Percentiles rank a stretch among this genome's conserved stretches.
Conservation (phyloP, 2,329 filamentous ascomycete species). For the Fusarium tricinctum region DNA sequence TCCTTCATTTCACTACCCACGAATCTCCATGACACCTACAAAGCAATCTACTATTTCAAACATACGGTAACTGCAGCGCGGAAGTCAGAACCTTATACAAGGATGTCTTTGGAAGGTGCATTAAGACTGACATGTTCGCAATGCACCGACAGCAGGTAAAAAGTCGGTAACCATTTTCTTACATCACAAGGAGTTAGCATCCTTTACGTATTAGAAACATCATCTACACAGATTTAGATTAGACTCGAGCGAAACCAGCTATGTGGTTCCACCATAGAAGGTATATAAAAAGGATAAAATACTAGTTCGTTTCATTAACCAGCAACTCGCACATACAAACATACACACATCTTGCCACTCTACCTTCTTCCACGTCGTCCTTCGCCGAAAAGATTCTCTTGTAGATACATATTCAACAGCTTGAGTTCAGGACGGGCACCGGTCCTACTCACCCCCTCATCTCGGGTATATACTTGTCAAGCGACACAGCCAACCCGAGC, state of each 20-base stretch:
- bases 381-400: conserved; percentile 34
- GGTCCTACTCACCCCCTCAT: conserved; percentile 41
- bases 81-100: neutral
- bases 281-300: conserved; percentile 43
- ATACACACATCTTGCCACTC: conserved; percentile 42
- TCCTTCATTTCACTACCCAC: neutral
- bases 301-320: conserved; percentile 52
- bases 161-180: neutral
- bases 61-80: neutral
- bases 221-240: conserved; percentile 1
- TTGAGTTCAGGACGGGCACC: conserved; percentile 42
- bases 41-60: neutral
- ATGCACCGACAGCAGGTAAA: neutral
- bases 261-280: conserved; percentile 16
- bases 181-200: neutral
- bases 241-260: conserved; percentile 9
- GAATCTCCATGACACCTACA: neutral
- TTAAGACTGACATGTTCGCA: neutral
- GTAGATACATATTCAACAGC: conserved; percentile 49
- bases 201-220: neutral
- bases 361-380: conserved; percentile 19
- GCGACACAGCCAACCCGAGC: conserved; percentile 46
- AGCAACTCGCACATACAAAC: conserved; percentile 48
- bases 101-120: neutral
- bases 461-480: conserved; percentile 51